Conservation (phyloP, 2,329 filamentous ascomycete species). For the Sphaerulina vaccinii region DNA sequence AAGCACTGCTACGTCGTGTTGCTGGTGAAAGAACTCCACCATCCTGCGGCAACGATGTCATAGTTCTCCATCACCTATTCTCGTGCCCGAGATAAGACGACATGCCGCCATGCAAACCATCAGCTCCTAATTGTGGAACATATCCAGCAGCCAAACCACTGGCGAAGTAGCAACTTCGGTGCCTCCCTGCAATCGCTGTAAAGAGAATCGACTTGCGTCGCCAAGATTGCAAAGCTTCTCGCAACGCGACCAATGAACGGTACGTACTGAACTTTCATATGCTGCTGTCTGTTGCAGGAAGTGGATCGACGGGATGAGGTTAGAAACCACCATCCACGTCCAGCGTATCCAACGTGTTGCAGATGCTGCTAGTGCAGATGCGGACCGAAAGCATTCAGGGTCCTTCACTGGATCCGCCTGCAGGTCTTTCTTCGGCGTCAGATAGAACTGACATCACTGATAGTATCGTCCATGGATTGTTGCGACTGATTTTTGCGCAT, state of each 20-base stretch:
- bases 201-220: constrained; percentile 1
- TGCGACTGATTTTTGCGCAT: neutral
- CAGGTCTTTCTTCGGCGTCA: constrained; percentile 11
- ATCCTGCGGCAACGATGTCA: constrained; percentile 26
- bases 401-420: constrained; percentile 1
- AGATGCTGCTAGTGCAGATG: constrained; percentile 1
- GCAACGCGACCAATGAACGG: constrained; percentile 4
- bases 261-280: neutral
- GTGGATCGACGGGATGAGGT: constrained; percentile 21
- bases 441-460: constrained; percentile 11
- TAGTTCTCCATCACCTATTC: constrained; percentile 21
- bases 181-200: constrained; percentile 2
- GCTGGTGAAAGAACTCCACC: constrained; percentile 19
- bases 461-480: neutral
- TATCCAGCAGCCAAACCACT: neutral
- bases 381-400: constrained; percentile 14
- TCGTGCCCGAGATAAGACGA: constrained; percentile 22
- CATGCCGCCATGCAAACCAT: constrained; percentile 8
- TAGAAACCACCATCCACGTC: constrained; percentile 17
- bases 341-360: constrained; percentile 2
- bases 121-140: constrained; percentile 12
- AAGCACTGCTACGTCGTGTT: neutral
- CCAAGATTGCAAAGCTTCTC: constrained; percentile 5
- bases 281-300: neutral
- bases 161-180: neutral